Evolutionary conservation across 345 rosid genomes (phyloP), one percentile per base, ranked within the genome.

Genomic region (Pistacia integerrima): DNA sequence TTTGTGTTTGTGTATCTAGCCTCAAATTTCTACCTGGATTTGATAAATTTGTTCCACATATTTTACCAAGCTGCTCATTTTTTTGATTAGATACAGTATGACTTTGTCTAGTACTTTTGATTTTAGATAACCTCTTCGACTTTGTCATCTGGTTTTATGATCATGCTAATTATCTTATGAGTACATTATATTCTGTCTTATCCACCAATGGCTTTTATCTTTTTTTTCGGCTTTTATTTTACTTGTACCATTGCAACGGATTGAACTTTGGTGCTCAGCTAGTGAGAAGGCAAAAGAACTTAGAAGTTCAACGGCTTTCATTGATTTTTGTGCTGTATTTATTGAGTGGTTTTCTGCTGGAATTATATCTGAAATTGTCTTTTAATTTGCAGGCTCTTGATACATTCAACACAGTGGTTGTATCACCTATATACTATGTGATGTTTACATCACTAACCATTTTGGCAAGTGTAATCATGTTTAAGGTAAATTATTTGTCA

Each of bases 401-500:
- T 80, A 94, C 96, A 76, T 94, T 94, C 83, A 92, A 92, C 85
- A 89, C 97, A 11, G 98, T 94, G 70, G 93, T 94, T 49, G 96
- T 94, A 68, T 94, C 97, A 73, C 98, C 98, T 9, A 92, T 94
- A 82, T 94, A 90, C 83, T 92, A 92, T 54, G 96, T 92, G 54
- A 94, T 92, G 94, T 94, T 94, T 82, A 92, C 98, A 38, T 88
- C 97, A 33, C 82, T 94, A 49, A 92, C 98, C 61, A 90, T 94
- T 81, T 78, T 90, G 82, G 97, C 97, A 38, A 92, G 98, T 79
- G 93, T 94, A 65, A 90, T 94, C 78, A 94, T 94, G 98, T 92
- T 94, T 82, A 94, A 94, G 97, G 97, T 91, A 90, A 57, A 36
- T 35, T 41, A 7, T 28, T 28, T 58, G 48, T 4, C 10, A 0